phyloP scores from a whole-genome alignment of 2,329 filamentous ascomycete species.

The Colletotrichum coccodes region DNA sequence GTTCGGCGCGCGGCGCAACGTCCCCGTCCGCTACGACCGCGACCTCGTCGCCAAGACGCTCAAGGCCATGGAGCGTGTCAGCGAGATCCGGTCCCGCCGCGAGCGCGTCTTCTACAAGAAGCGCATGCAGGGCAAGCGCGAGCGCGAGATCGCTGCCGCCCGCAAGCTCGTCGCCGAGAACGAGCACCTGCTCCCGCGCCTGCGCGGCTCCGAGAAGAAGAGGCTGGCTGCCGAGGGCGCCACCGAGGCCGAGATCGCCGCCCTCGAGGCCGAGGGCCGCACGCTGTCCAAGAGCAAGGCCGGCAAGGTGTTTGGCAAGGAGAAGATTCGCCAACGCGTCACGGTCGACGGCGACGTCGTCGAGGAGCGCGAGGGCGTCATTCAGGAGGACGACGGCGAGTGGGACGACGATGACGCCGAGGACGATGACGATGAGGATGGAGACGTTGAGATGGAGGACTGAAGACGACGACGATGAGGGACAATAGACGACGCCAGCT shows the following conservation, averaged over 20 bases:
- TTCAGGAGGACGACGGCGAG: slow-evolving; percentile 34
- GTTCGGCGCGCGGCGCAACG: slow-evolving; percentile 92
- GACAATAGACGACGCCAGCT: background rate
- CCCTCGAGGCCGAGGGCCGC: slow-evolving; percentile 53
- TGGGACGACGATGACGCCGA: slow-evolving; percentile 33
- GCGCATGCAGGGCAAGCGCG: slow-evolving; percentile 91
- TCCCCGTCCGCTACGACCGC: slow-evolving; percentile 95
- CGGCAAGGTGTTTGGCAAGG: slow-evolving; percentile 53
- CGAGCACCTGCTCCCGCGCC: slow-evolving; percentile 86
- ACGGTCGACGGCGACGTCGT: slow-evolving; percentile 48
- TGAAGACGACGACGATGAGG: slow-evolving; percentile 1
- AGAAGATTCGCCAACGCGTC: slow-evolving; percentile 51
- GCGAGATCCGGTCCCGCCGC: slow-evolving; percentile 83
- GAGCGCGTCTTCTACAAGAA: slow-evolving; percentile 95
- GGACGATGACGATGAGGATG: slow-evolving; percentile 39
- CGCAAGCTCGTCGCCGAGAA: slow-evolving; percentile 91
- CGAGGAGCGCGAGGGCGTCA: slow-evolving; percentile 37
- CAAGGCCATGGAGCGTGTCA: slow-evolving; percentile 89
- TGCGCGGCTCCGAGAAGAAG: slow-evolving; percentile 71
- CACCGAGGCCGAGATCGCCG: slow-evolving; percentile 59
- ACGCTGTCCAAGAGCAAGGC: slow-evolving; percentile 40
- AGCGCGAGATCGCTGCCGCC: slow-evolving; percentile 81
- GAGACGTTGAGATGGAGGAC: slow-evolving; percentile 46
- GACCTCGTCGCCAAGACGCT: slow-evolving; percentile 89
- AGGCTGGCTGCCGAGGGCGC: slow-evolving; percentile 61